Conservation (phyloP, 805 yeast species). For the Wickerhamiella nectarea region DNA sequence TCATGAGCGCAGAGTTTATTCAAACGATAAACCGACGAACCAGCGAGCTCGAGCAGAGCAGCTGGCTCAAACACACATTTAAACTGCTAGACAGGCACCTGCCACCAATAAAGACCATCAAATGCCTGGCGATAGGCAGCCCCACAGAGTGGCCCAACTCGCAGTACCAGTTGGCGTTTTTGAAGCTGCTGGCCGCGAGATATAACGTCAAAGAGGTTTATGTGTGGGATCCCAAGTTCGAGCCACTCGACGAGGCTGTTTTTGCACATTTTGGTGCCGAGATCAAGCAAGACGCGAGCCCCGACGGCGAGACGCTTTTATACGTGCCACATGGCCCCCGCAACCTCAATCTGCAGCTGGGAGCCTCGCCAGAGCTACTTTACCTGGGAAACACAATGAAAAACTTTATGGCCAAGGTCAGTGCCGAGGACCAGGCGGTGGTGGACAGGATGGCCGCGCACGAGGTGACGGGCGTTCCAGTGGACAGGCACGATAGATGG, state of each 20-base stretch:
- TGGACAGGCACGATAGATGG: slow-evolving; percentile 19
- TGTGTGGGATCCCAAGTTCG: slow-evolving; percentile 54
- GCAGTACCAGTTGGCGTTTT: slow-evolving; percentile 49
- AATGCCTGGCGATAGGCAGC: slow-evolving; percentile 64
- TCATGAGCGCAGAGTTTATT: background rate
- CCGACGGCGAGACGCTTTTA: slow-evolving; percentile 29
- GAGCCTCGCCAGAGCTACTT: slow-evolving; percentile 7
- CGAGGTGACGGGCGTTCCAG: slow-evolving; percentile 2
- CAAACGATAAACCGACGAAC: slow-evolving; percentile 5
- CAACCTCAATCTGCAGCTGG: slow-evolving; percentile 19
- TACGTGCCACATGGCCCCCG: slow-evolving; percentile 71
- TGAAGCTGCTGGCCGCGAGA: slow-evolving; percentile 31
- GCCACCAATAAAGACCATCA: slow-evolving; percentile 23
- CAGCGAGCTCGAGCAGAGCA: background rate
- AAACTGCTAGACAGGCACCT: background rate
- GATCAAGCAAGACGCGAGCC: slow-evolving; percentile 21
- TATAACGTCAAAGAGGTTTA: slow-evolving; percentile 28
- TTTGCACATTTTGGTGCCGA: slow-evolving; percentile 23
- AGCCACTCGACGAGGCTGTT: slow-evolving; percentile 30
- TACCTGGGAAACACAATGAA: slow-evolving; percentile 20
- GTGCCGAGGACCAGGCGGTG: slow-evolving; percentile 12
- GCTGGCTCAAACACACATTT: background rate
- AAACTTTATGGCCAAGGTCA: slow-evolving; percentile 25
- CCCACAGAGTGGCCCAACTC: slow-evolving; percentile 38
- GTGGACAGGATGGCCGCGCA: slow-evolving; percentile 8